phyloP scores from a whole-genome alignment of 306 rosid genomes.

The Prunus kanzakura region DNA sequence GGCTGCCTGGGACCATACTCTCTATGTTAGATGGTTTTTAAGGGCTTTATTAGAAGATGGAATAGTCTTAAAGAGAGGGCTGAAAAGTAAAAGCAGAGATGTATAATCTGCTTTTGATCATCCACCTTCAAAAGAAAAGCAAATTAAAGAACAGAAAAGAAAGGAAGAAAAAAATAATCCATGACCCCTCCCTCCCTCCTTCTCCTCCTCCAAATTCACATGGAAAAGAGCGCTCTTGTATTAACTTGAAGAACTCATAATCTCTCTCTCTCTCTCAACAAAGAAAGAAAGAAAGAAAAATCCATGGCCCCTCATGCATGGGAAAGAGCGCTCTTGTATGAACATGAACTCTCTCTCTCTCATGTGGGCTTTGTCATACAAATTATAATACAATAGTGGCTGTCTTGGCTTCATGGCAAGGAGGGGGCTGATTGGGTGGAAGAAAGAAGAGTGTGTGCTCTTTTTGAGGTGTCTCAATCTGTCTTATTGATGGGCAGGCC shows the following conservation, averaged over 20 bases:
- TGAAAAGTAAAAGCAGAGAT: conserved; percentile 58
- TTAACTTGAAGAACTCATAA: conserved; percentile 27
- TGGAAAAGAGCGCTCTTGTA: conserved; percentile 78
- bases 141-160: conserved; percentile 21
- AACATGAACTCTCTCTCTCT: conserved; percentile 21
- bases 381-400: neutral
- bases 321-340: conserved; percentile 59
- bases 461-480: conserved; percentile 52
- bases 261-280: neutral
- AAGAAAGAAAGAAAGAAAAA: conserved; percentile 14
- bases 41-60: conserved; percentile 54
- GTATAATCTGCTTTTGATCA: conserved; percentile 46
- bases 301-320: conserved; percentile 37
- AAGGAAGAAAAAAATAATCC: conserved; percentile 6
- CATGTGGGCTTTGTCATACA: conserved; percentile 12
- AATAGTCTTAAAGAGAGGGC: conserved; percentile 72
- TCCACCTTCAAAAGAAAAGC: conserved; percentile 54
- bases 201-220: conserved; percentile 24
- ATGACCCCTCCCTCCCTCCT: conserved; percentile 9
- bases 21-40: conserved; percentile 27
- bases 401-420: conserved; percentile 22
- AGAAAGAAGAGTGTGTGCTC: conserved; percentile 9
- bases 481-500: conserved; percentile 38
- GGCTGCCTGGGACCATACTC: conserved; percentile 46
- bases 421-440: neutral